Evolutionary conservation across 2,329 filamentous ascomycete species (phyloP), one percentile per base, ranked within the genome.

Genomic region (Penicillium sp.): DNA sequence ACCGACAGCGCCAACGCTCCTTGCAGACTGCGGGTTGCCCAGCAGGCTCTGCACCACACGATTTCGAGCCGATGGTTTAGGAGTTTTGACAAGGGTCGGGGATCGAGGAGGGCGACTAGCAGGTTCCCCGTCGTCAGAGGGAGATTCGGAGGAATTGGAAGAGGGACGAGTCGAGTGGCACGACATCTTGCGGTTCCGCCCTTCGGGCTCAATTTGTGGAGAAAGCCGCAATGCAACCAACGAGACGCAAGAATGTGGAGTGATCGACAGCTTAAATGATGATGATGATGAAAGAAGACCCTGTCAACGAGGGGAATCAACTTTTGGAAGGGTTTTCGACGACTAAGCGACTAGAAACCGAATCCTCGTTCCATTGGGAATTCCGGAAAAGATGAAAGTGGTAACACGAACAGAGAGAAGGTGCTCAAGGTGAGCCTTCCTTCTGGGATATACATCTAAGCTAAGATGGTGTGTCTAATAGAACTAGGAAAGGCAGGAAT

Each of bases 131-230:
- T 87, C 81, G 58, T 88, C 84, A 47, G 88, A 72, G 49, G 81
- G 77, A 32, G 82, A 77, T 66, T 87, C 84, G 56, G 89, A 77
- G 56, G 83, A 87, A 81, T 86, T 86, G 35, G 56, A 56, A 43
- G 56, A 60, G 30, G 44, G 49, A 37, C 44, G 40, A 36, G 42
- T 48, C 38, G 51, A 42, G 46, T 52, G 51, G 43, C 46, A 47
- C 41, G 50, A 49, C 54, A 59, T 60, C 50, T 42, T 42, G 45
- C 44, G 55, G 46, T 44, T 49, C 57, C 55, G 56, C 45, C 49
- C 51, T 48, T 54, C 45, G 47, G 47, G 38, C 29, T 42, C 48
- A 42, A 45, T 40, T 17, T 47, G 53, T 56, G 55, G 55, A 35
- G 54, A 54, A 48, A 32, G 34, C 29, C 36, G 32, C 11, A 34